Percentiles rank a stretch among this genome's conserved stretches.
phyloP scores from a whole-genome alignment of 805 yeast genomes.

The Ogataea salicorniae region DNA sequence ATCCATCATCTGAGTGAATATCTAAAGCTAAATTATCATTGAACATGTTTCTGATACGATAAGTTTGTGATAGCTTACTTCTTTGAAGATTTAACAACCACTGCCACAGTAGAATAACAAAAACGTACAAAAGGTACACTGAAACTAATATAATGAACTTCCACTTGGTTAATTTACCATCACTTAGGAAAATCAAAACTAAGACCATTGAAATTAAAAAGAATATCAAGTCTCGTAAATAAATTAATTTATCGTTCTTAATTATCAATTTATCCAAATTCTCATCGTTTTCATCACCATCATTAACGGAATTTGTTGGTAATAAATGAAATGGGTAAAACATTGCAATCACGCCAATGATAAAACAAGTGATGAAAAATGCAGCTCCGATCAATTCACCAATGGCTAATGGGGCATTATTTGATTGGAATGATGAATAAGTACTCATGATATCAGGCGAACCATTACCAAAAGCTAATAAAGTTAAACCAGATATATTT shows the following conservation, averaged over 20 bases:
- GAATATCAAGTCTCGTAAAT: conserved; percentile 59
- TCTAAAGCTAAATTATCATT: conserved; percentile 20
- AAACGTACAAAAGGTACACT: conserved; percentile 58
- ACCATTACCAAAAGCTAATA: conserved; percentile 89
- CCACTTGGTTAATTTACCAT: conserved; percentile 46
- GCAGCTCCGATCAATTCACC: conserved; percentile 94
- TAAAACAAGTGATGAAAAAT: conserved; percentile 71
- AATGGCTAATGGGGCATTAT: conserved; percentile 69
- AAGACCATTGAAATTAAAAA: conserved; percentile 49
- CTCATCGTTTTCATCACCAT: conserved; percentile 5
- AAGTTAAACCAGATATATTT: conserved; percentile 79
- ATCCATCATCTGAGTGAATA: conserved; percentile 15
- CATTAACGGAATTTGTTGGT: conserved; percentile 3
- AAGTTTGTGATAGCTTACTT: conserved; percentile 15
- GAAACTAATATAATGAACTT: conserved; percentile 53
- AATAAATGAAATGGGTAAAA: conserved; percentile 56
- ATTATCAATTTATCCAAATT: conserved; percentile 5
- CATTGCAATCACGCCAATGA: conserved; percentile 74
- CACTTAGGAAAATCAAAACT: conserved; percentile 43
- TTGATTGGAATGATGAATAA: conserved; percentile 68
- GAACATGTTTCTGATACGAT: conserved; percentile 25
- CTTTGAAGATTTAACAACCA: conserved; percentile 22
- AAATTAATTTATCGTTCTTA: conserved; percentile 37
- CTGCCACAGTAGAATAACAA: conserved; percentile 42
- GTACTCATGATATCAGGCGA: conserved; percentile 87